Conservation (phyloP, 345 rosid genomes). For the Ailanthus altissimus region DNA sequence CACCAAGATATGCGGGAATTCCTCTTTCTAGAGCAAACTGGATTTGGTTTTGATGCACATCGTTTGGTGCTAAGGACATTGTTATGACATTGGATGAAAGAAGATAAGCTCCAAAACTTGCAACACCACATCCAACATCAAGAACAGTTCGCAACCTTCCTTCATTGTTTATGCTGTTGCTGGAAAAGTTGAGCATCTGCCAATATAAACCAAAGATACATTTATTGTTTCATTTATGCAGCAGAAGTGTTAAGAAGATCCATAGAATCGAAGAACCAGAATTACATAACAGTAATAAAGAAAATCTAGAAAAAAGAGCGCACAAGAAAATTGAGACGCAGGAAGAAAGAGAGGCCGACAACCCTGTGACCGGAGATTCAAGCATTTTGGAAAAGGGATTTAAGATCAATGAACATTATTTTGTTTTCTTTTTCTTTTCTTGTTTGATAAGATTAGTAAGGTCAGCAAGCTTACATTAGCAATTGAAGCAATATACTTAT, state of each 20-base stretch:
- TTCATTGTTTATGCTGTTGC: slow-evolving; percentile 62
- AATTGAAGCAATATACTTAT: slow-evolving; percentile 86
- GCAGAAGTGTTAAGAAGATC: background rate
- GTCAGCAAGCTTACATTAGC: slow-evolving; percentile 69
- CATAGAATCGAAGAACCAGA: background rate
- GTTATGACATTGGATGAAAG: slow-evolving; percentile 81
- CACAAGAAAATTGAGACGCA: background rate
- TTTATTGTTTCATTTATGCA: slow-evolving; percentile 18
- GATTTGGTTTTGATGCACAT: slow-evolving; percentile 99
- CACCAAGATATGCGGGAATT: slow-evolving; percentile 98
- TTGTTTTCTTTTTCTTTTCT: background rate
- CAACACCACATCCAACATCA: slow-evolving; percentile 99
- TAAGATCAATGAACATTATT: slow-evolving; percentile 3
- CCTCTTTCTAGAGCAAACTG: slow-evolving; percentile 99
- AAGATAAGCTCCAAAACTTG: slow-evolving; percentile 96
- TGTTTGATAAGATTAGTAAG: background rate
- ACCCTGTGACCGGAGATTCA: background rate
- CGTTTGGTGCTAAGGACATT: slow-evolving; percentile 96
- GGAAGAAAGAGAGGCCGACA: background rate
- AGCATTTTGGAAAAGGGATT: background rate
- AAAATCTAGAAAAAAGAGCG: slow-evolving; percentile 9
- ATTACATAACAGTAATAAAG: slow-evolving; percentile 1
- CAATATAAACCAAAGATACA: slow-evolving; percentile 25
- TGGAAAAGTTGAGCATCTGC: slow-evolving; percentile 94
- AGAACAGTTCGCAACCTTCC: slow-evolving; percentile 87